Percentiles rank a stretch among this genome's conserved stretches.
Evolutionary conservation across 441 rosid species (phyloP).

Genomic region (Capsella rubella): DNA sequence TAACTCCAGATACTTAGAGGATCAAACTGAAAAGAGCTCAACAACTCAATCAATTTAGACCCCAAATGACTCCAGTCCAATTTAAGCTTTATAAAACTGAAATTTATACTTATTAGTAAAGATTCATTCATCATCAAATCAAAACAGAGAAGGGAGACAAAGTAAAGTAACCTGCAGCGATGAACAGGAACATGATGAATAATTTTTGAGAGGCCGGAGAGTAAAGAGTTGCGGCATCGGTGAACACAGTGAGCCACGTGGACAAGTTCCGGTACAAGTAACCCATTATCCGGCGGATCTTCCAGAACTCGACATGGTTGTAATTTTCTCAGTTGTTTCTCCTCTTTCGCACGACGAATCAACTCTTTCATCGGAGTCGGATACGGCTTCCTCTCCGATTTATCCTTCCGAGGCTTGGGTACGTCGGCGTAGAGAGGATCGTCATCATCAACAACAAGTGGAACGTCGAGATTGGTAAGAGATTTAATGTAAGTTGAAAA

Average conservation of each 20-base stretch:
- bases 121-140: no score
- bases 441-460: conserved; percentile 7
- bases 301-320: conserved; percentile 77
- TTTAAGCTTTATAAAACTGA: background rate
- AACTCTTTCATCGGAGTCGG: conserved; percentile 74
- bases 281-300: conserved; percentile 77
- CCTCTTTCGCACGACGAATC: conserved; percentile 71
- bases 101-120: background rate
- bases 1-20: background rate
- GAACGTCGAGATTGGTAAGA: conserved; percentile 18
- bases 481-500: conserved; percentile 45
- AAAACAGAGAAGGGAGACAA: background rate
- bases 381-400: conserved; percentile 83
- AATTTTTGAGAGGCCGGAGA: conserved; percentile 61
- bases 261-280: conserved; percentile 75
- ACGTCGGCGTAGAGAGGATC: conserved; percentile 66
- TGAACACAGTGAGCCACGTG: conserved; percentile 67
- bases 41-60: background rate
- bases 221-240: conserved; percentile 56
- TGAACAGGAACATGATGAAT: conserved; percentile 56
- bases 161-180: conserved; percentile 68
- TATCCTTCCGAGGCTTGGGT: conserved; percentile 71
- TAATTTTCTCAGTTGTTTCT: conserved; percentile 64
- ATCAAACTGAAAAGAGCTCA: conserved; percentile 12
- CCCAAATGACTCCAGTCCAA: background rate